Evolutionary conservation across 371 early-diverging fungal species (phyloP).

Genomic region (Basidiobolus meristosporus): DNA sequence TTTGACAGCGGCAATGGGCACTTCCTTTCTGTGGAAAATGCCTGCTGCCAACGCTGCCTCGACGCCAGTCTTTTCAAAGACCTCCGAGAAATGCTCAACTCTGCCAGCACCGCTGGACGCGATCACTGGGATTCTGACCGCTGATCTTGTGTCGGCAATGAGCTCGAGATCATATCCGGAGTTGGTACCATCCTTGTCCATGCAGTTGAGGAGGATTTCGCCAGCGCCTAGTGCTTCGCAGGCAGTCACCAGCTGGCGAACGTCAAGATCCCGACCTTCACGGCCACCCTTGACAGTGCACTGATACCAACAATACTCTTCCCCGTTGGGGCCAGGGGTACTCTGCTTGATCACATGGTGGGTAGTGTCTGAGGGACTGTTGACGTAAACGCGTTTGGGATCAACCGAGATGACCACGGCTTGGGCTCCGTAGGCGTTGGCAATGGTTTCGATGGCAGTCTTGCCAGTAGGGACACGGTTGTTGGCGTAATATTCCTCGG

Average conservation of each 20-base stretch:
- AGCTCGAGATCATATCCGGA: constrained; percentile 85
- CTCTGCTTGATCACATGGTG: constrained; percentile 23
- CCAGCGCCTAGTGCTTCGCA: constrained; percentile 87
- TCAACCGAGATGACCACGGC: constrained; percentile 97
- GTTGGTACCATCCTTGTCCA: constrained; percentile 95
- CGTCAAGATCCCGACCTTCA: constrained; percentile 87
- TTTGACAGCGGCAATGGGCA: constrained; percentile 76
- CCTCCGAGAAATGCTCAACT: constrained; percentile 69
- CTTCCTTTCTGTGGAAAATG: constrained; percentile 89
- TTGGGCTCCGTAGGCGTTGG: constrained; percentile 79
- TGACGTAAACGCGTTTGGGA: constrained; percentile 83
- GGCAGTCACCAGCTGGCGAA: constrained; percentile 67
- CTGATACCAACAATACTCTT: constrained; percentile 92
- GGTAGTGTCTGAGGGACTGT: constrained; percentile 44
- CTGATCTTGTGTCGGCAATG: constrained; percentile 45
- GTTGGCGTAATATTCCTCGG: constrained; percentile 52
- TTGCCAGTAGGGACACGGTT: constrained; percentile 27
- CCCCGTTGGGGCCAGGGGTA: constrained; percentile 76
- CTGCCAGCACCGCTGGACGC: constrained; percentile 88
- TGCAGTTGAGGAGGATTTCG: constrained; percentile 87
- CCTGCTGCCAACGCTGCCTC: constrained; percentile 96
- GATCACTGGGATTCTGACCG: constrained; percentile 84
- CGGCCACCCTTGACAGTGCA: constrained; percentile 95
- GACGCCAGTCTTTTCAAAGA: constrained; percentile 59
- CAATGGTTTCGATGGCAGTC: constrained; percentile 83